phyloP scores from a whole-genome alignment of 2,329 filamentous ascomycete genomes.

The Calonectria pseudoreteaudii region DNA sequence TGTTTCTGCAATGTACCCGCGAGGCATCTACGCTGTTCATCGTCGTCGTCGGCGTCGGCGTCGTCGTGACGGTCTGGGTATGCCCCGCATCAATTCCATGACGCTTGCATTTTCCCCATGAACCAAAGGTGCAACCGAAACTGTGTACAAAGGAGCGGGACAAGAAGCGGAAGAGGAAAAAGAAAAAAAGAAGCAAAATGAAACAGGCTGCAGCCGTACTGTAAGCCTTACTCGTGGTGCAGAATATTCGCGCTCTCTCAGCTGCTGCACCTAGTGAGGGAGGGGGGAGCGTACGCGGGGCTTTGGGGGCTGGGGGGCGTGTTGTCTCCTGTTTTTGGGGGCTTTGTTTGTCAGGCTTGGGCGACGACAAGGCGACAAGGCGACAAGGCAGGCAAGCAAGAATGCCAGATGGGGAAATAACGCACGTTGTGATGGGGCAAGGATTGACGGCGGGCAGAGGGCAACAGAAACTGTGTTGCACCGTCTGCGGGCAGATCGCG shows the following conservation, averaged over 20 bases:
- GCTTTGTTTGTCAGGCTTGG: neutral
- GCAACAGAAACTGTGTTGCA: neutral
- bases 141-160: neutral
- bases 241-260: conserved; percentile 11
- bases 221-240: conserved; percentile 13
- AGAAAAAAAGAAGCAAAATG: conserved; percentile 19
- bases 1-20: neutral
- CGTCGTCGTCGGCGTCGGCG: no score
- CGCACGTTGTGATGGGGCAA: neutral
- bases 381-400: neutral
- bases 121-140: neutral
- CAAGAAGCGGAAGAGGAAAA: neutral
- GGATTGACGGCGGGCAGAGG: neutral
- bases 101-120: neutral
- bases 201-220: conserved; percentile 18
- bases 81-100: neutral
- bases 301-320: neutral
- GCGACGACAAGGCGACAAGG: neutral
- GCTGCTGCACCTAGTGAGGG: neutral
- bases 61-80: neutral
- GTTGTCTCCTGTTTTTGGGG: neutral
- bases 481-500: neutral
- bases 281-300: neutral
- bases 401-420: neutral
- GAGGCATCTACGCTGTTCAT: neutral